Base-by-base conservation (phyloP, 163 green algal genomes). In the Scenedesmus sp. region DNA sequence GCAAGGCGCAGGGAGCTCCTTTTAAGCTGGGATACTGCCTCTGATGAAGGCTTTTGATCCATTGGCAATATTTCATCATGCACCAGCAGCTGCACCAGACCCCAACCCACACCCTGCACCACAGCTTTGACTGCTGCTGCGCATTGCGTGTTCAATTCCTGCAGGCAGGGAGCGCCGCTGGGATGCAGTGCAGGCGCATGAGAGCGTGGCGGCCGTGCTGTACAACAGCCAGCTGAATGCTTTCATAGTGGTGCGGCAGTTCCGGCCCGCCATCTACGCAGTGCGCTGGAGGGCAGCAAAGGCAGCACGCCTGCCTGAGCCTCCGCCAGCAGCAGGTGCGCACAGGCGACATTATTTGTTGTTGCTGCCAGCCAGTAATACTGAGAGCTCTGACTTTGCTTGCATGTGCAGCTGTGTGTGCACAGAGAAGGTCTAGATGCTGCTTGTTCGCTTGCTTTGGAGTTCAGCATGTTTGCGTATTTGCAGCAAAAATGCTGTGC, bases 161-260 rank as follows among this genome's bases (percentile, higher is more conserved):
- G 85, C 94, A 97, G 97, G 95, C 76, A 97, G 94, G 82, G n/a
- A 89, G 82, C 91, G 95, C 87, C 92, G 96, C 26, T 99, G 97
- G 97, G 97, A 99, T 70, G 94, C 97, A 60, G 95, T 99, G 16
- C 87, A 95, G 81, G 94, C 93, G 4, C 95, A 98, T 81, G 84
- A 94, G 20, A 96, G 92, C 9, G 96, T 99, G 34, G 97, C 95
- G 0, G 92, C 97, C 1, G 92, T 98, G 79, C 87, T 99, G 54
- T 98, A 97, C 92, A 95, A 99, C 73, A 13, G 3, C 10, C 18
- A 84, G 57, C 64, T 66, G 57, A 34, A 97, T n/a, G 91, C 95
- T 0, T 91, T 97, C 46, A 62, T 99, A 0, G 59, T 99, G 0
- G 97, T 99, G 83, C 94, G 97, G 1, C 97, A 99, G 93, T 98